Conservation (phyloP, 164 flowering plant genomes). For the Dillenia suffruticosa region DNA sequence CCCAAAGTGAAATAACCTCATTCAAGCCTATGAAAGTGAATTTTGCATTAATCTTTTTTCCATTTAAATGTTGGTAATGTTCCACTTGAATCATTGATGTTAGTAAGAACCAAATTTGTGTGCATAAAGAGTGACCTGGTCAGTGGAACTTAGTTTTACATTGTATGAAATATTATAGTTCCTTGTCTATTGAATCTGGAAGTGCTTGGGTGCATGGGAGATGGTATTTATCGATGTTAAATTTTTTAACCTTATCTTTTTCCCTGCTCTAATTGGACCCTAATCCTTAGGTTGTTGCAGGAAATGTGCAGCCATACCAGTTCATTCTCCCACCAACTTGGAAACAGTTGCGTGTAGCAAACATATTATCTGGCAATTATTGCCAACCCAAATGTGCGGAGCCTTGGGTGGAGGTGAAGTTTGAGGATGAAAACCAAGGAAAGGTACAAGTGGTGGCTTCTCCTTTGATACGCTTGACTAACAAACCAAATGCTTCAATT, state of each 20-base stretch:
- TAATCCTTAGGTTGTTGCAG: conserved; percentile 51
- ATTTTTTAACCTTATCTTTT: not conserved
- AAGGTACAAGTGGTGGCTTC: conserved; percentile 94
- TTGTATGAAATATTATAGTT: not conserved
- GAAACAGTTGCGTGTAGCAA: conserved; percentile 84
- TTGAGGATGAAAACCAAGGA: conserved; percentile 90
- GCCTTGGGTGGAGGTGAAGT: conserved; percentile 98
- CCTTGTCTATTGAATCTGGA: not conserved
- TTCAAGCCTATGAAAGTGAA: too few species aligned
- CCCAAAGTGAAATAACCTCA: too few species aligned
- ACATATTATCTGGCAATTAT: conserved; percentile 93
- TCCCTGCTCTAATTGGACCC: conserved; percentile 16
- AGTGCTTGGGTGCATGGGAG: not conserved
- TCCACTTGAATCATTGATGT: too few species aligned
- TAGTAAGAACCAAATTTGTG: not conserved
- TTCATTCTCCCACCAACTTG: conserved; percentile 89
- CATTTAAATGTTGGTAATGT: too few species aligned
- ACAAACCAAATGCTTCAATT: conserved; percentile 84
- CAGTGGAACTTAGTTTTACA: not conserved
- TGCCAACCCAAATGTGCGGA: conserved; percentile 99
- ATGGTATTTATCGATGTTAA: not conserved
- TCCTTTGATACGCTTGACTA: conserved; percentile 82
- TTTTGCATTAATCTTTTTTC: too few species aligned
- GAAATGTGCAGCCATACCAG: conserved; percentile 92
- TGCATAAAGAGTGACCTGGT: too few species aligned